These are phyloP conservation scores for Neolentinus lepideus DNA, from an alignment of 1,284 basidiomycete genomes.

Conservation along the genomic window DNA sequence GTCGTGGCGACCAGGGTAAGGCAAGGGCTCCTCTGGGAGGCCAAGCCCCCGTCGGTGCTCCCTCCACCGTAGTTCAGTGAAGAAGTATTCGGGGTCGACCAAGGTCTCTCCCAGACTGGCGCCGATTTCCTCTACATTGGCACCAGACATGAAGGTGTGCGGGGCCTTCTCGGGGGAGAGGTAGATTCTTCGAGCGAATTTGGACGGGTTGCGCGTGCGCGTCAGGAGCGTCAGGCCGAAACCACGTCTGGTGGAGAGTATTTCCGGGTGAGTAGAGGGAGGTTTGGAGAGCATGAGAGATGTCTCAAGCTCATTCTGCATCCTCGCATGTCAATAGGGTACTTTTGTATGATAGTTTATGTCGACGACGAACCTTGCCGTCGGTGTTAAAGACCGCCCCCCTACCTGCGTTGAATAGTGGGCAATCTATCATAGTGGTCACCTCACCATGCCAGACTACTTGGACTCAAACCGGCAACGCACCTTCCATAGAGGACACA, in stretches of 20 bases:
- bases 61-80: conserved; percentile 64
- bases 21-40: conserved; percentile 56
- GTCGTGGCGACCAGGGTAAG: conserved; percentile 19
- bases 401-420: conserved; percentile 73
- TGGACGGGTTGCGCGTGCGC: conserved; percentile 65
- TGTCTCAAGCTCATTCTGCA: conserved; percentile 71
- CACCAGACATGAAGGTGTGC: conserved; percentile 67
- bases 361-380: conserved; percentile 47
- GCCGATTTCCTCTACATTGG: conserved; percentile 53
- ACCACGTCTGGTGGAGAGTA: conserved; percentile 53
- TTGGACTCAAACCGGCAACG: conserved; percentile 9
- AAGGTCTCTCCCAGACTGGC: conserved; percentile 44
- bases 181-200: conserved; percentile 64
- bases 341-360: neutral
- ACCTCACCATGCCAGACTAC: neutral
- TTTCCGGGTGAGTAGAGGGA: conserved; percentile 52
- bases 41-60: conserved; percentile 68
- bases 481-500: conserved; percentile 68
- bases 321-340: neutral
- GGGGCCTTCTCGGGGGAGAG: conserved; percentile 50
- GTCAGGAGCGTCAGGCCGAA: conserved; percentile 61
- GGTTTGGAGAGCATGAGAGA: conserved; percentile 76
- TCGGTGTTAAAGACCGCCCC: conserved; percentile 76
- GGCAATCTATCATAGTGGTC: conserved; percentile 45
- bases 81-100: conserved; percentile 72